Evolutionary conservation across 495 filamentous ascomycete genomes (phyloP), one percentile per base, ranked within the genome.

Genomic region (Letharia columbiana): DNA sequence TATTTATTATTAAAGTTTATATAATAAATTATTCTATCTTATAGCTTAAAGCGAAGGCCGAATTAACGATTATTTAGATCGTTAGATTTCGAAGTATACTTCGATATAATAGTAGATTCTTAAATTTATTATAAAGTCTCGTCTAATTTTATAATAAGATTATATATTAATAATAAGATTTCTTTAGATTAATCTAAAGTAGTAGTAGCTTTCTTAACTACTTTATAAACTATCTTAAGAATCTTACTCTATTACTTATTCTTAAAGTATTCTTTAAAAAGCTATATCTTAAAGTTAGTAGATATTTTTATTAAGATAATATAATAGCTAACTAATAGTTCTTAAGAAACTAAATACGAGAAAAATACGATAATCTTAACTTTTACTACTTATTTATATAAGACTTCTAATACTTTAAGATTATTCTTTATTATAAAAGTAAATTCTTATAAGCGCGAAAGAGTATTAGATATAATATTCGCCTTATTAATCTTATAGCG

Each of bases 401-500:
- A 50, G 0, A 1, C 37, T 35, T 59, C 8, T 17, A 58, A 20
- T 45, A 65, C 35, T 6, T 37, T 20, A 1, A 6, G 7, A 31
- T 35, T 40, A 60, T 44, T 31, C 1, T 20, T 60, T 49, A 40
- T 33, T 33, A 39, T 11, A 1, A 4, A 37, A 40, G 1, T 37
- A 49, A 42, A 33, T 40, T 35, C 12, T 54, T 35, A 49, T 17
- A 66, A 2, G 12, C 39, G 12, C 0, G 18, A 67, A 42, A 67
- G 52, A 0, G 23, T 23, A 47, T 67, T 18, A 10, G 58, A 37
- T 0, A 61, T n/a, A 5, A 61, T 61, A 61, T 66, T 66, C 1
- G 23, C 40, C 3, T 67, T 67, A 13, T 39, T 59, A 42, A 40
- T 20, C 23, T 67, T 63, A 63, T 60, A 59, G 15, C 52, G 20